Evolutionary conservation across 1,284 basidiomycete species (phyloP), one percentile per base, ranked within the genome.

Genomic region (Somion occarium): DNA sequence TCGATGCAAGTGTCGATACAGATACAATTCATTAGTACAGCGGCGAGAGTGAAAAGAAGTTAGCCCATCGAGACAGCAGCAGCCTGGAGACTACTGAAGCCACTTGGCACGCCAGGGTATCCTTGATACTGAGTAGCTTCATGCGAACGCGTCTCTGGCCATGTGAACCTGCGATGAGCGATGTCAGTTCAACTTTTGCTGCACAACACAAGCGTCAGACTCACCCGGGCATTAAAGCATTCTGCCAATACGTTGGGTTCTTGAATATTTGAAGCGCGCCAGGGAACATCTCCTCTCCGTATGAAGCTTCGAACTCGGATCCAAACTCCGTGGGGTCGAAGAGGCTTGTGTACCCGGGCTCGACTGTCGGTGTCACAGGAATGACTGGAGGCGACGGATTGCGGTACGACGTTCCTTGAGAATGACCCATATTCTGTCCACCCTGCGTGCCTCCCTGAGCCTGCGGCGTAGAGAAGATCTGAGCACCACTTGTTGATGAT

Each of bases 141-240:
- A 27, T 19, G 15, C 15, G 15, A n/a, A n/a, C 45, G 39, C 15
- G 12, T 37, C 13, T 51, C 49, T 7, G 49, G 27, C 49, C 49
- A 51, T 25, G 30, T 42, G 49, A 51, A 51, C 34, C 49, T 51
- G 23, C 11, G 15, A 49, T 5, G 15, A 27, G 7, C 7, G 44
- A n/a, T n/a, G 18, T 15, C 22, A 42, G 19, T 18, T 5, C 20
- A 9, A 7, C 18, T 42, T 18, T 22, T 7, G 39, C n/a, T 2
- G 27, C 5, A 20, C 22, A 2, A 19, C 15, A 12, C 19, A 34
- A 7, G 30, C 15, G 15, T 34, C 12, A 26, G 23, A 61, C 68
- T 30, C 49, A 88, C 82, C 88, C 88, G 46, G 88, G 87, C 83
- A 89, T 86, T 83, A 90, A 83, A 80, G 88, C 83, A 49, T 79